These are phyloP conservation scores for Exophiala mesophila DNA, from an alignment of 2,329 filamentous ascomycete species.

Conservation along the genomic window DNA sequence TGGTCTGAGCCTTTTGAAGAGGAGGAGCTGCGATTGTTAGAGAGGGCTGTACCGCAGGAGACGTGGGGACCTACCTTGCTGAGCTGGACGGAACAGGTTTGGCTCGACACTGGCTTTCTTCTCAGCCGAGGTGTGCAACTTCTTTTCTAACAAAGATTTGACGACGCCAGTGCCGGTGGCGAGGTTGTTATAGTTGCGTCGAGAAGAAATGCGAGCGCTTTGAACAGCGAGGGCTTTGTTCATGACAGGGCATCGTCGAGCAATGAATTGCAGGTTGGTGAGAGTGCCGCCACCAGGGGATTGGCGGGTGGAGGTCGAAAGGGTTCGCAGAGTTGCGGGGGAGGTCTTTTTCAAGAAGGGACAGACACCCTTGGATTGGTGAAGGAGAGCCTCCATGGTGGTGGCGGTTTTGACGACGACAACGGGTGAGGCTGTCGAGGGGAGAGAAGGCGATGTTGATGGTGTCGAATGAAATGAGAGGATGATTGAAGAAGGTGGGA, in stretches of 20 bases:
- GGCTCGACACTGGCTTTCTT: constrained; percentile 75
- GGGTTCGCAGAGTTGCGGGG: constrained; percentile 80
- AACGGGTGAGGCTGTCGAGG: no score
- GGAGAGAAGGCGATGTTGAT: no score
- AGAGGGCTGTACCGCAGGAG: neutral
- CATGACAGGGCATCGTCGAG: constrained; percentile 96
- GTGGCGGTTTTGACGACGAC: no score
- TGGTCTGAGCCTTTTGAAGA: constrained; percentile 10
- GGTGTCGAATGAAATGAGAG: no score
- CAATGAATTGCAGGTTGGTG: constrained; percentile 92
- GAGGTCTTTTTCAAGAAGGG: constrained; percentile 95
- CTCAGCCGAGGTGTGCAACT: constrained; percentile 70
- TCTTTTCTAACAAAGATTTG: constrained; percentile 40
- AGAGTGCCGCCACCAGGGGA: constrained; percentile 82
- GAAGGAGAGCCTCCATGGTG: constrained; percentile 84
- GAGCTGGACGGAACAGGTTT: constrained; percentile 45
- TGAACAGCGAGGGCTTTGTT: constrained; percentile 93
- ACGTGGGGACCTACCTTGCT: constrained; percentile 40
- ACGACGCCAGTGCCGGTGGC: constrained; percentile 34
- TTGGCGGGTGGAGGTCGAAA: constrained; percentile 65
- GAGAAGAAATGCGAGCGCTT: constrained; percentile 38
- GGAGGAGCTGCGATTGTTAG: constrained; percentile 14
- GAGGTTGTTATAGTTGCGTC: constrained; percentile 27
- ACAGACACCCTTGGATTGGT: constrained; percentile 94
- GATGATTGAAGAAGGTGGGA: no score